Base-by-base conservation (phyloP, 2,329 filamentous ascomycete genomes). In the Paracamarosporium sp. region DNA sequence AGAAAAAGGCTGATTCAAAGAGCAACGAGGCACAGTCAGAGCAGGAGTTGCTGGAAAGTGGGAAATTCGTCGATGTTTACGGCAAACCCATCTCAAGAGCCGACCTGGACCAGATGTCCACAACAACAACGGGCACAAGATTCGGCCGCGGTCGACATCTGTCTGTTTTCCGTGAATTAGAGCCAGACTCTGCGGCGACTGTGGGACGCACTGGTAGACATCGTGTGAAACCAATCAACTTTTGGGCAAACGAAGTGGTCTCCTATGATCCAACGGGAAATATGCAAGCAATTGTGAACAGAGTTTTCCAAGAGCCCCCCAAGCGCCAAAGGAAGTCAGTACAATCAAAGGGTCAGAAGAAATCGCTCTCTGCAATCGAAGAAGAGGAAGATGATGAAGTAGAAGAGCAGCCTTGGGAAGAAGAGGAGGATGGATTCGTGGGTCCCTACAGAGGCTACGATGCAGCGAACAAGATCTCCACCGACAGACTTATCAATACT, bases 241-340 rank as follows among this genome's bases (percentile, higher is more conserved):
- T 85, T 73, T 98, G 94, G 94, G 88, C 88, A 67, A 93, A 93
- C 64, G 94, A 98, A 73, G 86, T 86, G 53, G 86, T 90, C 45
- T 85, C 92, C 22, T 91, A 88, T 69, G 87, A 89, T 50, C 81
- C 85, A 17, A 85, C 87, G 24, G 86, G 88, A 1, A 88, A 85
- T 12, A 88, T 94, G 66, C 90, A 91, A 70, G 90, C 92, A 63
- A 85, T 97, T 50, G 86, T 94, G 25, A 88, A 91, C 38, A 88
- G 88, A 1, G 88, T 93, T 56, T 87, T 90, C 33, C 80, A 86
- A 30, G 77, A 79, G 44, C 62, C 63, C 22, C 72, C 62, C 41
- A 73, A 75, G 55, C 64, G 67, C 36, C 74, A 74, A 63, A 76
- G 72, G 30, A 62, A 56, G 72, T 73, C 58, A 47, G 47, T 59